Percentiles rank a stretch among this genome's conserved stretches.
Conservation (phyloP, 768 basidiomycete species). For the Saitozyma podzolica region DNA sequence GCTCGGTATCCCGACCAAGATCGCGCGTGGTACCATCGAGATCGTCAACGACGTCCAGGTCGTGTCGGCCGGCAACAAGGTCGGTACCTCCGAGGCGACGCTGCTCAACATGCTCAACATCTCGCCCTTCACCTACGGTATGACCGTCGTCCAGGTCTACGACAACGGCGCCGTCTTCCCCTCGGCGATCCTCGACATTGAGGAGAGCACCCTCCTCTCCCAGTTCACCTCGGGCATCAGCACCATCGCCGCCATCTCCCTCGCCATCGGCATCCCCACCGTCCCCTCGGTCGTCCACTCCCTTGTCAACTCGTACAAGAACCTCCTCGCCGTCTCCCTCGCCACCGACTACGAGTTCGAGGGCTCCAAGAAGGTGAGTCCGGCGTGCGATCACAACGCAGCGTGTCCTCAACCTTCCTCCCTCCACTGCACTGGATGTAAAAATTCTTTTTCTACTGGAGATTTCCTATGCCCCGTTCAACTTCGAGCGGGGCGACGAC, state of each 20-base stretch:
- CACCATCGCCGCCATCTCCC: slow-evolving; percentile 91
- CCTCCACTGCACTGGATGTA: slow-evolving; percentile 53
- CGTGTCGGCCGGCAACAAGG: slow-evolving; percentile 85
- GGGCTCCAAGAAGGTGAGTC: slow-evolving; percentile 81
- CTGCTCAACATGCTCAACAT: slow-evolving; percentile 99
- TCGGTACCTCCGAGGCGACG: slow-evolving; percentile 95
- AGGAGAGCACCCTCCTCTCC: slow-evolving; percentile 84
- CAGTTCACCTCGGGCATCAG: slow-evolving; percentile 92
- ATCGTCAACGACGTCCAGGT: slow-evolving; percentile 96
- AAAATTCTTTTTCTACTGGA: slow-evolving; percentile 67
- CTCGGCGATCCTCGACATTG: slow-evolving; percentile 85
- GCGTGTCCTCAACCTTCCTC: slow-evolving; percentile 9
- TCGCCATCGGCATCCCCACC: slow-evolving; percentile 95
- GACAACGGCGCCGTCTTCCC: slow-evolving; percentile 90
- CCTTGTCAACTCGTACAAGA: slow-evolving; percentile 99
- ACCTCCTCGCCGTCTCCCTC: slow-evolving; percentile 83
- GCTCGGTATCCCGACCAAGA: slow-evolving; percentile 98
- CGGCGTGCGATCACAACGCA: slow-evolving; percentile 13
- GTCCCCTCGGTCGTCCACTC: slow-evolving; percentile 90
- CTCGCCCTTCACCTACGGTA: slow-evolving; percentile 99
- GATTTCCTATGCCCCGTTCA: slow-evolving; percentile 63
- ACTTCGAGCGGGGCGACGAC: slow-evolving; percentile 25
- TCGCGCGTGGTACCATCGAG: slow-evolving; percentile 99
- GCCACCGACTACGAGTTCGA: slow-evolving; percentile 94
- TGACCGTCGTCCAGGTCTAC: slow-evolving; percentile 96